Evolutionary conservation across 257 asterid species (phyloP), one percentile per base, ranked within the genome.

Genomic region (Gentiana dahurica): DNA sequence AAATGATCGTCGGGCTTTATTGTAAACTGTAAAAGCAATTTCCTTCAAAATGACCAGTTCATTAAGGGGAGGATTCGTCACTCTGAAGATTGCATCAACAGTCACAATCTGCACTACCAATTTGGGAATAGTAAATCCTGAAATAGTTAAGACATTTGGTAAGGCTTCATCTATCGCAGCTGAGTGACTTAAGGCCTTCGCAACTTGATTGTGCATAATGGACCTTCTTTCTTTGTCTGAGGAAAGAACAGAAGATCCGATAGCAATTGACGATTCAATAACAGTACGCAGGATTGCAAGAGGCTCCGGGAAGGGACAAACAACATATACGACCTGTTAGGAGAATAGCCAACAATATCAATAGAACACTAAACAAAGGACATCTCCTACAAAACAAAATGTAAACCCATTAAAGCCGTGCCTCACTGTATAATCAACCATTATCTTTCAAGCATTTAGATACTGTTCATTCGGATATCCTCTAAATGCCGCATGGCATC

Each of bases 281-380:
- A 88, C 88, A 41, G 99, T 83, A 69, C 85, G 94, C 12, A 92
- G 79, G 71, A 92, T 86, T 39, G 99, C 89, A 65, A 85, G 90
- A 71, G 99, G 97, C 76, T 92, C 99, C 3, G 99, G 97, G 63
- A 92, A 92, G 71, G 99, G 99, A 78, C 99, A 92, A 48, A 92
- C 94, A 71, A 92, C 99, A 69, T 92, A 88, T 59, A 92, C 75
- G 35, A 92, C 97, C 99, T 92, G 90, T 60, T 65, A 45, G 47
- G 61, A 68, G 52, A 61, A 47, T 66, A 41, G 55, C 59, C 33
- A 68, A 64, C 34, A 68, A 63, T 55, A 57, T 62, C 33, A 62
- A 53, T 41, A 34, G 36, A 53, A 4, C 33, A 7, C 34, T 50
- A 3, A 41, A 13, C 9, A 2, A 41, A 41, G 46, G 9, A 7